Base-by-base conservation (phyloP, 257 asterid genomes). In the Echites panduratus region DNA sequence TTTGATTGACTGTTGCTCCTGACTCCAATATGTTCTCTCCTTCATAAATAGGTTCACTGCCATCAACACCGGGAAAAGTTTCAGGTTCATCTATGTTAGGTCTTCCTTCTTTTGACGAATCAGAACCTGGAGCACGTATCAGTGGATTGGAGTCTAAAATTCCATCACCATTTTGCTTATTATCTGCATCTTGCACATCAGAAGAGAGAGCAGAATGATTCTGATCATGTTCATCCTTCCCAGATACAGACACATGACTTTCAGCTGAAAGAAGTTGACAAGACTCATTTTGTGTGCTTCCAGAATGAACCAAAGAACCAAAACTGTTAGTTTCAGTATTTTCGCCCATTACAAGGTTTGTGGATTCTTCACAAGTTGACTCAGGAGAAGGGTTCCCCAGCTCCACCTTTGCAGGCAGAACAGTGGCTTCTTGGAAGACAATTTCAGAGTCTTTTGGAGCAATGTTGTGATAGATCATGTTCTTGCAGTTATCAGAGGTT, bases 1-100 rank as follows among this genome's bases (percentile, higher is more conserved):
- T 83, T 79, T 85, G 89, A 81, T 79, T 79, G 52, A 53, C 76
- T 44, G 68, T 77, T 58, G 83, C 64, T 76, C 79, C 79, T 48
- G 95, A 84, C 80, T 86, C 96, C 84, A 91, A 78, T 79, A 91
- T 94, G 75, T 89, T 71, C 54, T 91, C 97, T 12, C 97, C 99
- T 85, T 91, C 99, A 81, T 94, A 94, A 32, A 91, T 84, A 65
- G 96, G 97, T 75, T 92, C 98, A 35, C 80, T 79, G 68, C 76
- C 84, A 75, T 82, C 87, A 24, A 85, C 69, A 70, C 82, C 75
- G 65, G 84, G 73, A 41, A 84, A 75, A 61, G 87, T 67, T 79
- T 84, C 83, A 38, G 83, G 70, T 75, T 82, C 87, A 71, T 74
- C 84, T 57, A 56, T 66, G 44, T 72, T 73, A 73, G 71, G 82